Base-by-base conservation (phyloP, 352 stramenopile genomes). In the Lagenidium giganteum region DNA sequence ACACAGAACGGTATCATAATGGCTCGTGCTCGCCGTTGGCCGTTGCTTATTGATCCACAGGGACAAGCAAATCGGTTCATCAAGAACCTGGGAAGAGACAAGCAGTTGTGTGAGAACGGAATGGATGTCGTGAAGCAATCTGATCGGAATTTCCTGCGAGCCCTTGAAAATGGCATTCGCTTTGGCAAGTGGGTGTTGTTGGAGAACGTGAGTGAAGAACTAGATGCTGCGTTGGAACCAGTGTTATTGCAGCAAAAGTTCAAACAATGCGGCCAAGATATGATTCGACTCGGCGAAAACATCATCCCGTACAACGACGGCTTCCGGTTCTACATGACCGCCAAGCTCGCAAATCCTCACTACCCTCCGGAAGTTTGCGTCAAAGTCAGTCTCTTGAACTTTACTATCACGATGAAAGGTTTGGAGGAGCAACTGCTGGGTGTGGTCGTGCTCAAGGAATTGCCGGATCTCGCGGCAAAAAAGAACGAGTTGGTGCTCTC, bases 1-100 rank as follows among this genome's bases (percentile, higher is more conserved):
- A 97, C 89, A 11, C 89, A 98, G 41, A 97, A 98, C 51, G 95
- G 92, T 11, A 94, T 96, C 26, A 95, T 96, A 33, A 96, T 96
- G 61, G 74, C 70, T 0, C 62, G 70, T 17, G 81, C 87, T 5
- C 63, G 83, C 35, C 64, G 88, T 8, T 97, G 87, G 88, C 74
- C 88, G 1, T 54, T 97, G 16, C 48, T 97, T 7, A 96, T 97
- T 22, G 88, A 97, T 29, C 88, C 88, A 6, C 88, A 97, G 58
- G 88, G 88, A 1, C 88, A 97, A 60, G 88, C 88, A 1, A 97
- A 97, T 38, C 81, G 85, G 4, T 97, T 95, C 50, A 90, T 97
- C 37, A 91, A 95, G 51, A 94, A 82, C 42, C 61, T 97, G 12
- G 85, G 84, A 4, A 75, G 80, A 12, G 84, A 96, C 62, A 89